Percentiles rank a stretch among this genome's conserved stretches.
These are phyloP conservation scores for Aspergillus novofumigatus DNA, from an alignment of 2,329 filamentous ascomycete genomes.

Conservation along the genomic window DNA sequence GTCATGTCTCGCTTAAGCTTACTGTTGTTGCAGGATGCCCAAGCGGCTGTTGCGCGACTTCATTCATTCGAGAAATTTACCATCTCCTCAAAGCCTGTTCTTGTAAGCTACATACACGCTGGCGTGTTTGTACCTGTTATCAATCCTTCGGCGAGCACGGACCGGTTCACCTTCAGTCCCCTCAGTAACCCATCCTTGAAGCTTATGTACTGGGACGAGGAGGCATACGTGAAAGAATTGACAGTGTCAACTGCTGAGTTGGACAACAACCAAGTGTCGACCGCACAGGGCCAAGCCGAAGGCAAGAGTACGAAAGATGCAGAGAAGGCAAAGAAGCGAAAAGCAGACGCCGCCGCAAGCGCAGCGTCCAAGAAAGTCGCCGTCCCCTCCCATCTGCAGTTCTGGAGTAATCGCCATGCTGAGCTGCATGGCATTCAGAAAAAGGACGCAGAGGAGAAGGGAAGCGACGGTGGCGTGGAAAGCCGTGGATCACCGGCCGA, in stretches of 20 bases:
- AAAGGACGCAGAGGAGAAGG: conserved; percentile 26
- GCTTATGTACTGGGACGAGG: conserved; percentile 72
- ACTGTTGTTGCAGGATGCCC: conserved; percentile 53
- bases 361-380: conserved; percentile 43
- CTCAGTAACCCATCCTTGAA: conserved; percentile 64
- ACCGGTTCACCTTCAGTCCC: conserved; percentile 64
- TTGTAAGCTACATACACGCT: conserved; percentile 73
- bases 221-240: conserved; percentile 65
- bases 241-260: conserved; percentile 54
- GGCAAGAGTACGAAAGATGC: conserved; percentile 36
- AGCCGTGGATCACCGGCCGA: conserved; percentile 24
- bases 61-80: conserved; percentile 70
- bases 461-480: conserved; percentile 14
- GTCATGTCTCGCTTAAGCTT: neutral
- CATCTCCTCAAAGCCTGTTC: conserved; percentile 68
- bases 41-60: conserved; percentile 68
- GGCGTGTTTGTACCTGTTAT: conserved; percentile 77
- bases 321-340: conserved; percentile 45
- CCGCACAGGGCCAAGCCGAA: conserved; percentile 14
- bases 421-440: conserved; percentile 56
- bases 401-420: conserved; percentile 67
- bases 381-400: conserved; percentile 63
- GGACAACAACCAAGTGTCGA: conserved; percentile 22
- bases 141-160: conserved; percentile 54
- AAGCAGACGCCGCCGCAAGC: conserved; percentile 39